These are phyloP conservation scores for Rhododendron ferrugineum DNA, from an alignment of 148 eudicot genomes.

Conservation along the genomic window DNA sequence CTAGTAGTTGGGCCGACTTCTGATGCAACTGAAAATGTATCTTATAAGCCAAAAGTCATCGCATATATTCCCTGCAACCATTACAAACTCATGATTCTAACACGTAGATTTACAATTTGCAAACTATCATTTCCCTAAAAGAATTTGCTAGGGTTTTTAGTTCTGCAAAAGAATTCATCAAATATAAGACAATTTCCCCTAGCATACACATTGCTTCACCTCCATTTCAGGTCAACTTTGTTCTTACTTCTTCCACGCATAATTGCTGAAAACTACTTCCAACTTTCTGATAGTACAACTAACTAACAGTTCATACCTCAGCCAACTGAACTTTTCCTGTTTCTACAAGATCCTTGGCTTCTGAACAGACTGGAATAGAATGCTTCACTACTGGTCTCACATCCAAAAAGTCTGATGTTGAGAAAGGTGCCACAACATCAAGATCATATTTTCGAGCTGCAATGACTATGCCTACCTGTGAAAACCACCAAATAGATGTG, in stretches of 20 bases:
- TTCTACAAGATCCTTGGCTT: conserved; percentile 94
- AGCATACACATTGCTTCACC: not conserved
- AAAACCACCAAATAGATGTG: conserved; percentile 12
- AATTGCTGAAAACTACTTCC: not conserved
- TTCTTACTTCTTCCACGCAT: not conserved
- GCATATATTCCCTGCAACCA: no score
- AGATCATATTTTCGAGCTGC: conserved; percentile 87
- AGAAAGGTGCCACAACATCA: conserved; percentile 61
- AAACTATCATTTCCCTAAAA: not conserved
- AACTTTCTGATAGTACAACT: not conserved
- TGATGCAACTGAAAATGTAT: not conserved
- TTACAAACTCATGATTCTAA: not conserved
- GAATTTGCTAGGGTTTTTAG: not conserved
- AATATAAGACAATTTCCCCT: not conserved
- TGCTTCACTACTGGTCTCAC: conserved; percentile 90
- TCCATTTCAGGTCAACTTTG: not conserved
- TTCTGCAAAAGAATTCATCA: not conserved
- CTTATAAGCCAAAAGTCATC: not conserved
- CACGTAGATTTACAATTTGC: not conserved
- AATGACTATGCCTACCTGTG: conserved; percentile 73
- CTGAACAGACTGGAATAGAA: conserved; percentile 83
- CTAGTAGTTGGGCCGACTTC: not conserved
- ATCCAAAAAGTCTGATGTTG: conserved; percentile 71
- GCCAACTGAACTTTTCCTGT: conserved; percentile 89
- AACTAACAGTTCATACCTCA: conserved; percentile 49